These are phyloP conservation scores for Phylloporus arenicola DNA, from an alignment of 768 basidiomycete species.

Conservation along the genomic window DNA sequence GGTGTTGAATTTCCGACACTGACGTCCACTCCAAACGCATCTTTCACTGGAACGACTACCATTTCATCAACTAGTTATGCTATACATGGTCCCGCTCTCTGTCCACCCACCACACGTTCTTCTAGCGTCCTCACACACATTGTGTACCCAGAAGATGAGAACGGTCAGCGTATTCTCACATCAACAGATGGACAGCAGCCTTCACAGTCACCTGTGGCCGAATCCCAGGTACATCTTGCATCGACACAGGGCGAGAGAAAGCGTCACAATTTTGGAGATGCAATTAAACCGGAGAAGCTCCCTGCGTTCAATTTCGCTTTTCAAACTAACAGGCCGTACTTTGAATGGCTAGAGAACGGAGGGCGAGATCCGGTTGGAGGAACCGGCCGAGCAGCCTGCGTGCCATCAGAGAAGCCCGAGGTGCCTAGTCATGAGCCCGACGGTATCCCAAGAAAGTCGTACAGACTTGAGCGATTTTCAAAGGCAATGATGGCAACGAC, in stretches of 20 bases:
- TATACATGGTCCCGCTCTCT: not conserved
- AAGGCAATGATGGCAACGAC: conserved; percentile 71
- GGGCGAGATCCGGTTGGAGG: conserved; percentile 29
- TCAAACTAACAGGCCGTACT: conserved; percentile 47
- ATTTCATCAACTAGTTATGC: not conserved
- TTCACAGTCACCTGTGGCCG: not conserved
- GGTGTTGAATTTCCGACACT: conserved; percentile 22
- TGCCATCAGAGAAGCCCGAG: not conserved
- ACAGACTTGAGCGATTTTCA: conserved; percentile 63
- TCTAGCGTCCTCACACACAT: conserved; percentile 22
- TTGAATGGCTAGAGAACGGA: conserved; percentile 69
- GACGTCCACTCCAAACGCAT: conserved; percentile 10
- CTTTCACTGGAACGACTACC: not conserved
- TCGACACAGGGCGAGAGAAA: not conserved
- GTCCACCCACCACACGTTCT: conserved; percentile 12
- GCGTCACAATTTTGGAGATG: not conserved
- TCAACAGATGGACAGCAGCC: not conserved
- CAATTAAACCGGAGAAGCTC: conserved; percentile 10
- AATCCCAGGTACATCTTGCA: not conserved
- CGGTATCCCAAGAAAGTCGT: conserved; percentile 31
- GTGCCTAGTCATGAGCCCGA: not conserved
- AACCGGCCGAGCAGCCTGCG: conserved; percentile 18
- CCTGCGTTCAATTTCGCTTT: conserved; percentile 74
- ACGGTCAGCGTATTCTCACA: not conserved
- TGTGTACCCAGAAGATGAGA: conserved; percentile 10